These are phyloP conservation scores for Pezicula rhizophila DNA, from an alignment of 2,329 filamentous ascomycete genomes.

Conservation along the genomic window DNA sequence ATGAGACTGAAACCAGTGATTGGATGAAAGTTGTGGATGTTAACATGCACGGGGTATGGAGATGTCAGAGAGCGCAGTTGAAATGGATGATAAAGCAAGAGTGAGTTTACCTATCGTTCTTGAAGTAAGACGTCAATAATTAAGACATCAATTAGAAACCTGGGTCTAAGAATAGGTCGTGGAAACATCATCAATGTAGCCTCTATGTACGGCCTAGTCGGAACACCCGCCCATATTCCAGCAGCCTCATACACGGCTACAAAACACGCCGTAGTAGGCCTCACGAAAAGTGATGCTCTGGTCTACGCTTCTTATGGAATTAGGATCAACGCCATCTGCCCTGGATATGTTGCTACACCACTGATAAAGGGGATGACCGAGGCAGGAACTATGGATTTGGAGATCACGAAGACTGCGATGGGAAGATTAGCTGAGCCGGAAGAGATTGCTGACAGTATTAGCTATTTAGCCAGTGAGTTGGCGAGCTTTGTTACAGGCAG, in stretches of 20 bases:
- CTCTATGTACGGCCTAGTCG: conserved; percentile 44
- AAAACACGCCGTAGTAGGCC: conserved; percentile 39
- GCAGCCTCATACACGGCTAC: conserved; percentile 43
- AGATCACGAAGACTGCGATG: conserved; percentile 40
- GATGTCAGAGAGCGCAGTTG: conserved; percentile 49
- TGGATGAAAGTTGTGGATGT: conserved; percentile 45
- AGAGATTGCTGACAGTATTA: conserved; percentile 47
- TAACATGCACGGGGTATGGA: conserved; percentile 51
- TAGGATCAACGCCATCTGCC: conserved; percentile 56
- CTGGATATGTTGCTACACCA: conserved; percentile 42
- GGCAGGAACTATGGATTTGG: conserved; percentile 27
- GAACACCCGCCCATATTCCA: conserved; percentile 28
- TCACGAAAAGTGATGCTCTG: conserved; percentile 36
- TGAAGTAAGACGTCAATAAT: background rate
- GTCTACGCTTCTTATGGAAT: conserved; percentile 45
- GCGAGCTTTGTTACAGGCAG: conserved; percentile 47
- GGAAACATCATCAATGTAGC: conserved; percentile 50
- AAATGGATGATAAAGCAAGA: conserved; percentile 45
- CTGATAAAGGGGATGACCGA: conserved; percentile 26
- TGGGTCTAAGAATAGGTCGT: conserved; percentile 34
- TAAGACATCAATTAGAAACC: conserved; percentile 20
- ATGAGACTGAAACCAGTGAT: conserved; percentile 39
- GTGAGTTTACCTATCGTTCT: conserved; percentile 15
- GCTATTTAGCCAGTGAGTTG: conserved; percentile 45
- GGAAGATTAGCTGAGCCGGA: conserved; percentile 41